Evolutionary conservation across 441 rosid species (phyloP), one percentile per base, ranked within the genome.

Genomic region (Eutrema salsugineum): DNA sequence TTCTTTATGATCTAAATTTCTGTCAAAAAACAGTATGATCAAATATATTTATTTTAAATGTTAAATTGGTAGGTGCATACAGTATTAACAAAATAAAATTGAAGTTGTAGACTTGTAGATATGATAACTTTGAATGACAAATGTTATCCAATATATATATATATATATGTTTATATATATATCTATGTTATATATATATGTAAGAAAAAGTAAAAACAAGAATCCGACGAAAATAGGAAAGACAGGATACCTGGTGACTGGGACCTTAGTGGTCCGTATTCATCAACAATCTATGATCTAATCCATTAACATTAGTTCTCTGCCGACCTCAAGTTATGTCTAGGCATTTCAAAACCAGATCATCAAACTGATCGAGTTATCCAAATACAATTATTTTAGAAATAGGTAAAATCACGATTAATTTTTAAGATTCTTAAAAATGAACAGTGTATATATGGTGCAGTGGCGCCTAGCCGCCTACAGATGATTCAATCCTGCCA

Each of bases 191-290:
- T 46, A 46, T 22, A 4, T 22, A 22, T 11, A 32, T 46, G 7
- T 33, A 33, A 39, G 6, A 49, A 15, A n/a, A 36, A 7, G 6
- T 8, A 54, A 14, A 46, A 36, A 51, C 14, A 11, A 28, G 20
- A 50, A 39, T 19, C 44, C 30, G 17, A 72, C 36, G 20, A 47
- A 47, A 72, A 6, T 64, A 73, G 38, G 54, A 30, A 56, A 46
- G 43, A 66, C 15, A 39, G 49, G 71, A 64, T 58, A 73, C 46
- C 72, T 73, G 72, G 77, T 58, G 77, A 73, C 3, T 40, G 72
- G 5, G 77, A 73, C 72, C 46, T 66, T 7, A 28, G 38, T 66
- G 77, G 66, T 56, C 57, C 59, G 33, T 43, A 49, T 66, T 19
- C 27, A 30, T 20, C 54, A 47, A 1, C 40, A 16, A 9, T 11